Evolutionary conservation across 306 rosid species (phyloP).

Genomic region (Delonix regia): DNA sequence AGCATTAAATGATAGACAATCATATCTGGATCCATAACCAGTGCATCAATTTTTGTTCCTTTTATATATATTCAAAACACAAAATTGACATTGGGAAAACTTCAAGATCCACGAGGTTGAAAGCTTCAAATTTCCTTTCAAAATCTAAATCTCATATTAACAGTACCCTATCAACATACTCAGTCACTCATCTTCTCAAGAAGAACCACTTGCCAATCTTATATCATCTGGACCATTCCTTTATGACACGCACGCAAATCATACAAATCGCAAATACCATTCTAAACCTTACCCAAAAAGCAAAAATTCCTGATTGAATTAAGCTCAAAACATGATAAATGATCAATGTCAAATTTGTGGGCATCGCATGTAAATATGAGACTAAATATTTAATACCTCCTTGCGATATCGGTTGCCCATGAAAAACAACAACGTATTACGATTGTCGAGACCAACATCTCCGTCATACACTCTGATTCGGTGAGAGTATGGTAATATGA

Average conservation of each 20-base stretch:
- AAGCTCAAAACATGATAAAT: not conserved
- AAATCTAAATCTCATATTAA: not conserved
- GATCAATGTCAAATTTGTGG: not conserved
- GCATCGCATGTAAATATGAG: not conserved
- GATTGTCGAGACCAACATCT: slow-evolving; percentile 51
- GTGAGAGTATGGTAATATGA: slow-evolving; percentile 84
- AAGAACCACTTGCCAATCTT: not conserved
- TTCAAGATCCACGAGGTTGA: not conserved
- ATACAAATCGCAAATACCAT: not conserved
- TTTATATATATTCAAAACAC: not conserved
- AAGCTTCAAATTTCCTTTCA: not conserved
- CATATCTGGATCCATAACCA: not conserved
- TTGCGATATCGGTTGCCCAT: slow-evolving; percentile 96
- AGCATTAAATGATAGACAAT: not conserved
- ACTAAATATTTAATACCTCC: slow-evolving; percentile 56
- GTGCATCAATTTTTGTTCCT: not conserved
- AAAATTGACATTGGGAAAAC: slow-evolving; percentile 14
- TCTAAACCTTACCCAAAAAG: not conserved
- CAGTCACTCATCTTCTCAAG: not conserved
- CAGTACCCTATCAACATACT: not conserved
- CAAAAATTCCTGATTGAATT: not conserved
- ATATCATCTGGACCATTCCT: not conserved
- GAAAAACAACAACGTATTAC: slow-evolving; percentile 78
- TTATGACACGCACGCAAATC: not conserved
- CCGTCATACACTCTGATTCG: slow-evolving; percentile 65